phyloP scores from a whole-genome alignment of 768 basidiomycete genomes.

The Trametes punicea region DNA sequence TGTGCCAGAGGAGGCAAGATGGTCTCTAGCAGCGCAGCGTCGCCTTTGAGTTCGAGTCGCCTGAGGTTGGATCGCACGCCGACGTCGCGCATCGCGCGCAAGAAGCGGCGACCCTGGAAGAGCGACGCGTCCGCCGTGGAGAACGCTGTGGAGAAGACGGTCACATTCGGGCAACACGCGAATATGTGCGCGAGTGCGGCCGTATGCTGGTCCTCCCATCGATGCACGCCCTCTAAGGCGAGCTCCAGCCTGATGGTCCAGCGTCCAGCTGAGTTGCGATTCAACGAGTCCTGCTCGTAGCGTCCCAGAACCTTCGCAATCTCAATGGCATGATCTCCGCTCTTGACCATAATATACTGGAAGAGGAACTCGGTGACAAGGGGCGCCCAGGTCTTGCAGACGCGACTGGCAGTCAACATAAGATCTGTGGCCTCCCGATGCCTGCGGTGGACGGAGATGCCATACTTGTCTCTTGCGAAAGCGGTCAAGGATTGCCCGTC shows the following conservation, averaged over 20 bases:
- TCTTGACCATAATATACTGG: slow-evolving; percentile 18
- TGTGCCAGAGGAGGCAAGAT: slow-evolving; percentile 1
- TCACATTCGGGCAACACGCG: slow-evolving; percentile 12
- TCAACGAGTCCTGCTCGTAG: not conserved
- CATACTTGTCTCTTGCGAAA: slow-evolving; percentile 15
- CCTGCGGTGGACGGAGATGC: slow-evolving; percentile 14
- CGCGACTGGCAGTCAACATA: slow-evolving; percentile 15
- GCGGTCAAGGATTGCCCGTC: slow-evolving; percentile 5
- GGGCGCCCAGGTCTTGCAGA: slow-evolving; percentile 17
- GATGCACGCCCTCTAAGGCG: slow-evolving; percentile 19
- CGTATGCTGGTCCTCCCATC: slow-evolving; percentile 14
- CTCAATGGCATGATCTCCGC: slow-evolving; percentile 15
- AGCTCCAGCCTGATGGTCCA: slow-evolving; percentile 19
- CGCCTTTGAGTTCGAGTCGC: slow-evolving; percentile 13
- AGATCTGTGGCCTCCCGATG: slow-evolving; percentile 16
- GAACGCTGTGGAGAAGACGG: slow-evolving; percentile 20
- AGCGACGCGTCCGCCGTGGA: slow-evolving; percentile 8
- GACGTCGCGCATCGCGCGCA: not conserved
- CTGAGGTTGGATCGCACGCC: not conserved
- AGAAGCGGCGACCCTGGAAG: not conserved
- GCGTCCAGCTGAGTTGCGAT: not conserved
- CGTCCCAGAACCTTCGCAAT: slow-evolving; percentile 3
- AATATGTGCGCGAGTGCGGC: slow-evolving; percentile 14
- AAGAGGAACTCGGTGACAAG: slow-evolving; percentile 15
- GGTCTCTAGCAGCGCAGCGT: not conserved